A percentile compares a stretch with the other conserved stretches of the same genome.
These are phyloP conservation scores for Knoxdaviesia proteae DNA, from an alignment of 2,329 filamentous ascomycete species.

Conservation along the genomic window DNA sequence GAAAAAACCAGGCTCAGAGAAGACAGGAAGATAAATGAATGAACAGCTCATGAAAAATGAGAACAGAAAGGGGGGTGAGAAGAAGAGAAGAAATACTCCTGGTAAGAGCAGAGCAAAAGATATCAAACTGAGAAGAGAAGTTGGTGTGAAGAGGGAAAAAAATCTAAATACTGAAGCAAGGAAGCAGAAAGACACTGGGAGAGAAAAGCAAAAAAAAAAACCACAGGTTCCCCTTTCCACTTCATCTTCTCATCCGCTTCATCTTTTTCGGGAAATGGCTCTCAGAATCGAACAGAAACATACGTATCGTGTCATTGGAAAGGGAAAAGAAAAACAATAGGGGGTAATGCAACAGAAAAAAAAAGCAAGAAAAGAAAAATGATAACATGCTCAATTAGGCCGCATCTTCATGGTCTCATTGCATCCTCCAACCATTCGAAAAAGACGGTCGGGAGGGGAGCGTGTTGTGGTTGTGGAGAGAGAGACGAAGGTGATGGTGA, in stretches of 20 bases:
- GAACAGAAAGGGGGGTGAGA: too few relatives aligned
- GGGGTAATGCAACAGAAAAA: slow-evolving; percentile 3
- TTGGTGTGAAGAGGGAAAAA: neutral
- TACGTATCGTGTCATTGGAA: neutral
- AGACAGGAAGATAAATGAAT: too few relatives aligned
- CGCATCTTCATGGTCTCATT: too few relatives aligned
- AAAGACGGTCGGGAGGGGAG: too few relatives aligned
- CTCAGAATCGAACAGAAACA: neutral
- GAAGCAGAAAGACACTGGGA: neutral
- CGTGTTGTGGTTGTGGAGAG: too few relatives aligned
- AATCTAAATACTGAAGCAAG: neutral
- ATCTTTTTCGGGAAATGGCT: neutral
- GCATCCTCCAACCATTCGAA: too few relatives aligned
- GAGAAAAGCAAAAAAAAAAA: slow-evolving; percentile 1
- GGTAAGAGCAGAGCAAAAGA: neutral
- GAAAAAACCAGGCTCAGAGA: too few relatives aligned
- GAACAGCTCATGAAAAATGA: too few relatives aligned
- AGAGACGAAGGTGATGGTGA: too few relatives aligned
- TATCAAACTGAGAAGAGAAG: neutral
- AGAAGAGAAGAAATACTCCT: too few relatives aligned
- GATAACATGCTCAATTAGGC: neutral
- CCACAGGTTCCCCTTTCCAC: neutral
- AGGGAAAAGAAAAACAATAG: slow-evolving; percentile 6
- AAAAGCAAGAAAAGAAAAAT: slow-evolving; percentile 4
- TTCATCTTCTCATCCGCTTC: neutral